Evolutionary conservation across 2,329 filamentous ascomycete genomes (phyloP).

Genomic region (Aspergillus sp.): DNA sequence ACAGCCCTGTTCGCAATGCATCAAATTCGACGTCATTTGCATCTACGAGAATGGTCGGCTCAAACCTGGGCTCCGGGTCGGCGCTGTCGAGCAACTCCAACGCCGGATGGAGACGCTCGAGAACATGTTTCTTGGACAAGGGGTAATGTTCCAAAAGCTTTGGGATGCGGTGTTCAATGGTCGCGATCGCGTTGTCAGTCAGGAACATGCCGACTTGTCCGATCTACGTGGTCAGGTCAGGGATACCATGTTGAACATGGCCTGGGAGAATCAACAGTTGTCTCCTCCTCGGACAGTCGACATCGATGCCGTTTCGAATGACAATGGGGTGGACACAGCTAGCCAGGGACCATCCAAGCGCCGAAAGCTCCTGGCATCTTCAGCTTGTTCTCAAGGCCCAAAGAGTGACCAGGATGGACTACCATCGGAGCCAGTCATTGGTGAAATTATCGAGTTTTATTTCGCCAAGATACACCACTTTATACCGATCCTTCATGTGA

Average conservation of each 20-base stretch:
- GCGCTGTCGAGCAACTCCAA: conserved; percentile 31
- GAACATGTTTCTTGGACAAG: conserved; percentile 21
- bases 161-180: conserved; percentile 6
- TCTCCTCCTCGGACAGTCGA: not conserved
- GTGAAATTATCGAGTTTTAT: conserved; percentile 28
- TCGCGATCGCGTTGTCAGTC: no score
- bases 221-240: not conserved
- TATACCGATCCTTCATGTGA: conserved; percentile 33
- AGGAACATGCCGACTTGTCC: not conserved
- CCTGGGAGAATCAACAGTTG: not conserved
- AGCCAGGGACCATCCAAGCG: not conserved
- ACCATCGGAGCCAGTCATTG: conserved; percentile 17
- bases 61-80: conserved; percentile 31
- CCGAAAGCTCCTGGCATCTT: not conserved
- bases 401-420: not conserved
- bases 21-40: conserved; percentile 30
- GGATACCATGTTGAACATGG: not conserved
- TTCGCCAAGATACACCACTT: conserved; percentile 31
- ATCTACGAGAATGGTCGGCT: conserved; percentile 30
- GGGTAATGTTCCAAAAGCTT: conserved; percentile 18
- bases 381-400: not conserved
- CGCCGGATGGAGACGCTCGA: conserved; percentile 26
- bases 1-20: conserved; percentile 45
- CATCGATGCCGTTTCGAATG: no score
- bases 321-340: no score